Conservation (phyloP, 106 monocot genomes). For the Platanthera zijinensis region DNA sequence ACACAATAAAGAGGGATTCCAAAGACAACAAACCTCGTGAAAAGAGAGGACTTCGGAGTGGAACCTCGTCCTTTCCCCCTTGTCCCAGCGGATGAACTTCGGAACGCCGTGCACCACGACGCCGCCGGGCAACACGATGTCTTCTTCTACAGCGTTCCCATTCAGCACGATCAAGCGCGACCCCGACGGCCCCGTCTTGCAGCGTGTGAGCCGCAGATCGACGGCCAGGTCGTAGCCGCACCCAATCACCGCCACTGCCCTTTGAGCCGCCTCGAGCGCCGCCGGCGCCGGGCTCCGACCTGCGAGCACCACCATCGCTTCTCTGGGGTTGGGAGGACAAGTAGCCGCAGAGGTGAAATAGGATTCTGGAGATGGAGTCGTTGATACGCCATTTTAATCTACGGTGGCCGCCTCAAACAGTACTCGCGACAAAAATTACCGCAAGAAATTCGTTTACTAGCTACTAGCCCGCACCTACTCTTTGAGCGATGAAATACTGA, state of each 20-base stretch:
- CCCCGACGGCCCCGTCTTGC: slow-evolving; percentile 26
- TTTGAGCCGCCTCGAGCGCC: slow-evolving; percentile 36
- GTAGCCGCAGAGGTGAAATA: neutral
- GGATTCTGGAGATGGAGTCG: neutral
- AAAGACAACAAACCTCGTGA: slow-evolving; percentile 32
- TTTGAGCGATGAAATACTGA: too few species aligned
- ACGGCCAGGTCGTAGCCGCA: slow-evolving; percentile 63
- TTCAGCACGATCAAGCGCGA: slow-evolving; percentile 43
- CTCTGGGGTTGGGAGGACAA: neutral
- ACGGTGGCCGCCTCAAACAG: neutral
- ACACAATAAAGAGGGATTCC: neutral
- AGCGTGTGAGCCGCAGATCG: slow-evolving; percentile 35
- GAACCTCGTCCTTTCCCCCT: slow-evolving; percentile 73
- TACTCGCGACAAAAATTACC: too few species aligned
- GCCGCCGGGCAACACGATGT: slow-evolving; percentile 62
- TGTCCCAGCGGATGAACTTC: slow-evolving; percentile 45
- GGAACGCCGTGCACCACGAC: slow-evolving; percentile 38
- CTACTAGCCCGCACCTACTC: too few species aligned
- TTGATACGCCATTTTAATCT: neutral
- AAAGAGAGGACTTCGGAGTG: slow-evolving; percentile 66
- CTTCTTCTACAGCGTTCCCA: slow-evolving; percentile 20
- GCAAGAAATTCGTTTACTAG: too few species aligned
- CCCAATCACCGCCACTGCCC: slow-evolving; percentile 53
- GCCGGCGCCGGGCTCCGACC: slow-evolving; percentile 13
- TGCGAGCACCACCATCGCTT: neutral